Base-by-base conservation (phyloP, 2,329 filamentous ascomycete genomes). In the Chrysoporthe cubensis region DNA sequence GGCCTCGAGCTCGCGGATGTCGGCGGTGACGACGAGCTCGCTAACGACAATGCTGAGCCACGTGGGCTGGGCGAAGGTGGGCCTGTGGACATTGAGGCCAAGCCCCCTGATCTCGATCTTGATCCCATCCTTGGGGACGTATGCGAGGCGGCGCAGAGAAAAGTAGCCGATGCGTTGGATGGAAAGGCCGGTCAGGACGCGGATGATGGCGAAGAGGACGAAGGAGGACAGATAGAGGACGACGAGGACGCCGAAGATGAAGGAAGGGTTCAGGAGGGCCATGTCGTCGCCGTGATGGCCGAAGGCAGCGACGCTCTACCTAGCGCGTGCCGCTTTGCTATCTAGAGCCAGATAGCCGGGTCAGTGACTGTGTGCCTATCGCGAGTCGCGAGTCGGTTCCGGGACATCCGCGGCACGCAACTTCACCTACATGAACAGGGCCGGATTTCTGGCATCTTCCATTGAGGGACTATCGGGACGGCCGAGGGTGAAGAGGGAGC, bases 131-230 rank as follows among this genome's bases (percentile, higher is more conserved):
- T 87, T 90, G 40, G 93, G 93, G 16, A 92, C 93, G 78, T 96
- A 98, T 67, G 94, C 91, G 70, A 99, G 91, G 73, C 95, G 91
- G 71, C 95, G 91, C 72, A 99, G 85, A 46, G 96, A 97, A 73
- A 96, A 90, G 78, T 96, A 97, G 71, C 96, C 96, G 73, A 99
- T 88, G 73, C 96, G 90, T 80, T 99, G 96, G 72, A 99, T 97
- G 6, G 96, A 99, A 67, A 99, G 85, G 70, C 96, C 96, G 46
- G 95, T 98, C 70, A 95, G 84, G 74, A 98, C 94, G 73, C 96
- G 93, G 71, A 99, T 82, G 73, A 98, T 87, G 75, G 96, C 96
- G 79, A 99, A 97, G 69, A 97, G 79, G 69, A 99, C 90, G 77
- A 99, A 99, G 70, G 95, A 94, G 70, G 89, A 91, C 57, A 99